Evolutionary conservation across 441 rosid species (phyloP).

Genomic region (Sinapis alba): DNA sequence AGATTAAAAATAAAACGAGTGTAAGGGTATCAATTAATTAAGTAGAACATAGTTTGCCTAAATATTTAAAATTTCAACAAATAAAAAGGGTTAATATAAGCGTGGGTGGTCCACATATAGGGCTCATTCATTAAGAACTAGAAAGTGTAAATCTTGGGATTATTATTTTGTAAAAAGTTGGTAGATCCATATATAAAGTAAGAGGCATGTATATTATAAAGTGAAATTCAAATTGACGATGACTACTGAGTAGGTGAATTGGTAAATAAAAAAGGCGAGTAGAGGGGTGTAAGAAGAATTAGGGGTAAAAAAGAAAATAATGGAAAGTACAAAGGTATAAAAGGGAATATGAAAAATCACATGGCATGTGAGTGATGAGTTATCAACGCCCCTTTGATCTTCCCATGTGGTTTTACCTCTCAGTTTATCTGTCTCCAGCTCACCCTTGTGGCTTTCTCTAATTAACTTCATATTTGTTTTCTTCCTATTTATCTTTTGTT

Average conservation of each 20-base stretch:
- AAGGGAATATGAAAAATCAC: slow-evolving; percentile 14
- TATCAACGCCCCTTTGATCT: slow-evolving; percentile 48
- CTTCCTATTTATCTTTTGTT: not conserved
- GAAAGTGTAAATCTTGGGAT: slow-evolving; percentile 29
- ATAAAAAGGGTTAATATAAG: slow-evolving; percentile 13
- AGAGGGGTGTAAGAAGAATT: not conserved
- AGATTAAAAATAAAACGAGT: slow-evolving; percentile 18
- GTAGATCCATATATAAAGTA: slow-evolving; percentile 18
- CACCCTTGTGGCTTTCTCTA: slow-evolving; percentile 26
- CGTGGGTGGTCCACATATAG: slow-evolving; percentile 19
- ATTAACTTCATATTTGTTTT: not conserved
- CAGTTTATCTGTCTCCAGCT: slow-evolving; percentile 71
- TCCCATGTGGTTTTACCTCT: slow-evolving; percentile 71
- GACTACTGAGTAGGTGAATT: slow-evolving; percentile 4
- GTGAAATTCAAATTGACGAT: slow-evolving; percentile 8
- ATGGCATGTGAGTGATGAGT: slow-evolving; percentile 68
- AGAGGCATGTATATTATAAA: not conserved
- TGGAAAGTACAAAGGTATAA: slow-evolving; percentile 22
- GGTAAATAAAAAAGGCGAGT: not conserved
- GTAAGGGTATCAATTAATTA: slow-evolving; percentile 15
- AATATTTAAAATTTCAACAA: slow-evolving; percentile 21
- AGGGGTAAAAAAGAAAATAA: slow-evolving; percentile 36
- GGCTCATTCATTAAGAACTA: slow-evolving; percentile 21
- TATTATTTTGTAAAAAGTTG: slow-evolving; percentile 19
- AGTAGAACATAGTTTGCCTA: slow-evolving; percentile 18